Evolutionary conservation across 2,329 filamentous ascomycete species (phyloP), one percentile per base, ranked within the genome.

Genomic region (Aspergillus ibericus): DNA sequence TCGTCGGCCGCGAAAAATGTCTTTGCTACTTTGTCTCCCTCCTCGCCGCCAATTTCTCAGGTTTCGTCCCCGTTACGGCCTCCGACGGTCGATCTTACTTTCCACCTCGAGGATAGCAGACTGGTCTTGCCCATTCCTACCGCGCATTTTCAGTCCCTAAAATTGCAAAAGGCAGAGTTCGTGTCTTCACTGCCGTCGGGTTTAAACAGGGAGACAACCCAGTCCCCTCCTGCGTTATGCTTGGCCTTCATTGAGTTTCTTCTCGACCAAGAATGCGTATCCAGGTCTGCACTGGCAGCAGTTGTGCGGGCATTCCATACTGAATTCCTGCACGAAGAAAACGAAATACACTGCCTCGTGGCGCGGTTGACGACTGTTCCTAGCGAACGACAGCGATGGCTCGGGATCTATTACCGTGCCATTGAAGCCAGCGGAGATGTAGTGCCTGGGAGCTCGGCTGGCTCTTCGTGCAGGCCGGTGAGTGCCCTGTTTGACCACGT

Each of bases 271-370:
- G 27, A 58, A 32, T 25, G 18, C 1, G 13, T 56, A 20, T 16
- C 50, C 1, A 38, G 42, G 1, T 47, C 46, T 4, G 29, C 49
- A 10, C 9, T 60, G 1, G 51, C 32, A 4, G 48, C 48, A 3
- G 53, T 60, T 2, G 15, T 59, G 18, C 46, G 40, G 12, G 59
- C 60, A 5, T 64, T 66, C 25, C 46, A 64, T 6, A 18, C 6
- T 12, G 55, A 61, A 20, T 66, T 64, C 22, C 46, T 66, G 13
- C 29, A 32, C 3, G 27, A 44, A 10, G 27, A 52, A 3, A 54
- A 13, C 8, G 60, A 66, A 9, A 66, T 66, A 18, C 64, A 66
- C 48, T 53, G 59, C 8, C 27, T 63, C 3, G 32, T 66, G 35
- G 51, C 47, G 3, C 50, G 49, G 7, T 13, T 53, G 10, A 44